Evolutionary conservation across 176 grass and related monocot genomes (phyloP).

Genomic region (Guadua angustifolia): DNA sequence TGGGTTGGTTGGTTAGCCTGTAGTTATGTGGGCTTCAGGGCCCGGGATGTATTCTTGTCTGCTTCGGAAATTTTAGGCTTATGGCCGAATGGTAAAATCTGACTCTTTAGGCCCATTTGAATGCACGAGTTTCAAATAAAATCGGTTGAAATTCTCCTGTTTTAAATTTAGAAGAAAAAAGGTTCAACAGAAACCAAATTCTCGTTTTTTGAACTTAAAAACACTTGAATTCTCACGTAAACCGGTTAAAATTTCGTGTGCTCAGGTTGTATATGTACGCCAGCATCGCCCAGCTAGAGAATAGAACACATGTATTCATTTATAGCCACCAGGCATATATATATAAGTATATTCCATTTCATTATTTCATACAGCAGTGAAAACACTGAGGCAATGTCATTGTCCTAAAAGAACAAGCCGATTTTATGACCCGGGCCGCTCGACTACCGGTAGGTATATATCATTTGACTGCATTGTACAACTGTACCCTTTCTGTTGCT

Average conservation of each 20-base stretch:
- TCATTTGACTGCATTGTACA: not conserved
- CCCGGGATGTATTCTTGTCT: not conserved
- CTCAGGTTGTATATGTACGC: too few relatives aligned
- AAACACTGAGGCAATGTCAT: not conserved
- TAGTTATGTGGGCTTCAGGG: too few relatives aligned
- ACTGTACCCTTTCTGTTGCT: not conserved
- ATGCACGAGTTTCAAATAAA: too few relatives aligned
- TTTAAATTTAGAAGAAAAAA: too few relatives aligned
- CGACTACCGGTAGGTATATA: not conserved
- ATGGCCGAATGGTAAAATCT: not conserved
- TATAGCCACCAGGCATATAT: not conserved
- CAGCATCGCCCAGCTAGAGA: not conserved
- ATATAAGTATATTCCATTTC: not conserved
- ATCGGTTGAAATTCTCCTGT: too few relatives aligned
- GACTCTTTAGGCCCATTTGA: not conserved
- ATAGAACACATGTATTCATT: too few relatives aligned
- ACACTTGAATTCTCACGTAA: too few relatives aligned
- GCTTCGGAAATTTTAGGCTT: too few relatives aligned
- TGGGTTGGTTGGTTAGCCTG: not conserved
- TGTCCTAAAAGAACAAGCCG: not conserved
- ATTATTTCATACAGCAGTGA: constrained; percentile 30
- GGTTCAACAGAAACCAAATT: too few relatives aligned
- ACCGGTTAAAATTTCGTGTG: too few relatives aligned
- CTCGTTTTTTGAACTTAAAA: too few relatives aligned
- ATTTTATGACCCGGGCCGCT: not conserved